Evolutionary conservation across 371 early-diverging fungal genomes (phyloP).

Genomic region (Zychaea mexicana): DNA sequence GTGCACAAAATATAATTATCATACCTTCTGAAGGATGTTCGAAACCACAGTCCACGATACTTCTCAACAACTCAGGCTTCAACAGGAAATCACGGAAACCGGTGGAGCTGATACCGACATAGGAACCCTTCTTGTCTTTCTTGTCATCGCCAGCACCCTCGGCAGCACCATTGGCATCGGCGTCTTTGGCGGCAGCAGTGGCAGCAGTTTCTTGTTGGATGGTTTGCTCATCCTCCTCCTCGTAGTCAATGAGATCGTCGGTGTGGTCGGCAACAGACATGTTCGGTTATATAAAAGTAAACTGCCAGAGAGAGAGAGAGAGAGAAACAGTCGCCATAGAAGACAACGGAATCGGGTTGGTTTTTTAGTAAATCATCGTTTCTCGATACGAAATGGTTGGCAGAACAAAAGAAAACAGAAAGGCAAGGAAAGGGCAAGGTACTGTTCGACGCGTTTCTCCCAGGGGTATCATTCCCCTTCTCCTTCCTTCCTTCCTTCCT

Average conservation of each 20-base stretch:
- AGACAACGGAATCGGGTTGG: neutral
- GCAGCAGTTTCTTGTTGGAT: conserved; percentile 49
- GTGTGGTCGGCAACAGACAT: conserved; percentile 71
- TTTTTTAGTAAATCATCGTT: neutral
- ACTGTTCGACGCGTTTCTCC: neutral
- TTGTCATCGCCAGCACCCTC: conserved; percentile 48
- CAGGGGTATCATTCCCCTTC: neutral
- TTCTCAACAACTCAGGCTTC: conserved; percentile 93
- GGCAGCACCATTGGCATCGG: conserved; percentile 26
- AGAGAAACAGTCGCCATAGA: neutral
- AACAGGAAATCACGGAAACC: conserved; percentile 98
- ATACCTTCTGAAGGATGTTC: conserved; percentile 97
- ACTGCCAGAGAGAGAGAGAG: conserved; percentile 4
- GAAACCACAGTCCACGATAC: conserved; percentile 97
- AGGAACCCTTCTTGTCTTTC: conserved; percentile 95
- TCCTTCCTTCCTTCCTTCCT: neutral
- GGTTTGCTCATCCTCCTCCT: conserved; percentile 81
- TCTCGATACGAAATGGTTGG: neutral
- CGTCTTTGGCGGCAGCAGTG: conserved; percentile 7
- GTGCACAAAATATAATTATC: neutral
- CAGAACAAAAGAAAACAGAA: conserved; percentile 3
- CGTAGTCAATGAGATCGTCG: conserved; percentile 96
- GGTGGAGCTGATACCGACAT: conserved; percentile 97
- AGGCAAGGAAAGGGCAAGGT: neutral
- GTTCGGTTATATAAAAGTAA: conserved; percentile 11